These are phyloP conservation scores for Byssothecium circinans DNA, from an alignment of 2,329 filamentous ascomycete genomes.

Conservation along the genomic window DNA sequence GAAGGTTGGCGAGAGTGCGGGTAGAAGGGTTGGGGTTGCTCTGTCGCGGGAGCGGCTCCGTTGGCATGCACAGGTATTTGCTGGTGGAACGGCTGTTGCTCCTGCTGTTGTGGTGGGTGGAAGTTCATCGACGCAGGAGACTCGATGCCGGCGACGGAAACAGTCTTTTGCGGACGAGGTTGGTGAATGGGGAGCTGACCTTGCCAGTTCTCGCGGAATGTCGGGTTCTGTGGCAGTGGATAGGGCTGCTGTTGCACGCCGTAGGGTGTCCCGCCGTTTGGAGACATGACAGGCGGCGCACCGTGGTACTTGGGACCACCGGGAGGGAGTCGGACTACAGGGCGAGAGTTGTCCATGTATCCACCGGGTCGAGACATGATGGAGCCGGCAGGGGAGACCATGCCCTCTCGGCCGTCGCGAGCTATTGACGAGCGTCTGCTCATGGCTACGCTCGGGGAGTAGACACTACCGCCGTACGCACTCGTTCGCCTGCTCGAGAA, in stretches of 20 bases:
- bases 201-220: slow-evolving; percentile 62
- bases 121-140: slow-evolving; percentile 67
- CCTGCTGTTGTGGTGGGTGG: slow-evolving; percentile 63
- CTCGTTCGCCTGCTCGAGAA: slow-evolving; percentile 78
- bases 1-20: slow-evolving; percentile 68
- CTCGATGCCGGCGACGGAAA: slow-evolving; percentile 91
- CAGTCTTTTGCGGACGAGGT: slow-evolving; percentile 89
- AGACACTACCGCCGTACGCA: slow-evolving; percentile 76
- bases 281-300: slow-evolving; percentile 33
- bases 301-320: slow-evolving; percentile 46
- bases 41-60: slow-evolving; percentile 56
- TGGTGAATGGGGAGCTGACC: slow-evolving; percentile 80
- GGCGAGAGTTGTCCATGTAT: slow-evolving; percentile 63
- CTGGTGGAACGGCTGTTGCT: slow-evolving; percentile 89
- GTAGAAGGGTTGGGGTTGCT: slow-evolving; percentile 49
- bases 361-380: slow-evolving; percentile 68
- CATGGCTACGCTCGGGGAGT: slow-evolving; percentile 83
- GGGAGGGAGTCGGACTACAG: slow-evolving; percentile 82
- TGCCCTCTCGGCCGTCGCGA: slow-evolving; percentile 68
- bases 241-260: slow-evolving; percentile 54
- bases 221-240: slow-evolving; percentile 57
- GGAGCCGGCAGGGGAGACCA: slow-evolving; percentile 80
- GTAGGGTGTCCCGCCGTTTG: slow-evolving; percentile 45
- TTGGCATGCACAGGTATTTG: slow-evolving; percentile 80
- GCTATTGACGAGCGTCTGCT: slow-evolving; percentile 83